A percentile compares a stretch with the other conserved stretches of the same genome.
Conservation (phyloP, 2,329 filamentous ascomycete species). For the Aspergillus pseudonomiae region DNA sequence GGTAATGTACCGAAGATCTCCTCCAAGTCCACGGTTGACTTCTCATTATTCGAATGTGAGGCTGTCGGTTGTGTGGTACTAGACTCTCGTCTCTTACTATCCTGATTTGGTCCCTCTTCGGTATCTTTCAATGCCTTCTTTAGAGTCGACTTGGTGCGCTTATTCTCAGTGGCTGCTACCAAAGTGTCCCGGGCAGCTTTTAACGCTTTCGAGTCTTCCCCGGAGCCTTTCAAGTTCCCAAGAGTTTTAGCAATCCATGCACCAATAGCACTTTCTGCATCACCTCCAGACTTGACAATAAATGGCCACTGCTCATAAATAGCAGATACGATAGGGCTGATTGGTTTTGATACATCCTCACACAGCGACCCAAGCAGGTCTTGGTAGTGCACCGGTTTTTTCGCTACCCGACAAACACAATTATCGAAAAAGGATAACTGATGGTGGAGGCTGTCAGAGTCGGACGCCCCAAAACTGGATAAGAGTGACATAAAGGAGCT, state of each 20-base stretch:
- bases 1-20: conserved; percentile 57
- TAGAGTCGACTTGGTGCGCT: conserved; percentile 42
- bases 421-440: conserved; percentile 79
- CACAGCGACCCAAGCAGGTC: conserved; percentile 49
- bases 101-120: conserved; percentile 18
- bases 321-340: conserved; percentile 69
- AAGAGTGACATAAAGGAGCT: conserved; percentile 42
- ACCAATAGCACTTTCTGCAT: conserved; percentile 53
- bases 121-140: conserved; percentile 33
- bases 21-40: conserved; percentile 50
- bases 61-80: conserved; percentile 18
- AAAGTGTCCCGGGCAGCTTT: conserved; percentile 51
- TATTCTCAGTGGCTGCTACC: conserved; percentile 42
- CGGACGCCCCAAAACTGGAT: conserved; percentile 40
- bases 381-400: conserved; percentile 79
- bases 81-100: conserved; percentile 17
- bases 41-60: conserved; percentile 11
- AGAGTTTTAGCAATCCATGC: conserved; percentile 63
- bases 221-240: conserved; percentile 55
- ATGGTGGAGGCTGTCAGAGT: conserved; percentile 32
- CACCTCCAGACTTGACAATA: conserved; percentile 55
- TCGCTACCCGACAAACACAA: conserved; percentile 74
- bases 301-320: conserved; percentile 80
- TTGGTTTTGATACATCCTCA: conserved; percentile 36
- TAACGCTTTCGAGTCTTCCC: conserved; percentile 54